Evolutionary conservation across 2,329 filamentous ascomycete genomes (phyloP).

Genomic region (Ophiostoma himal-ulmi): DNA sequence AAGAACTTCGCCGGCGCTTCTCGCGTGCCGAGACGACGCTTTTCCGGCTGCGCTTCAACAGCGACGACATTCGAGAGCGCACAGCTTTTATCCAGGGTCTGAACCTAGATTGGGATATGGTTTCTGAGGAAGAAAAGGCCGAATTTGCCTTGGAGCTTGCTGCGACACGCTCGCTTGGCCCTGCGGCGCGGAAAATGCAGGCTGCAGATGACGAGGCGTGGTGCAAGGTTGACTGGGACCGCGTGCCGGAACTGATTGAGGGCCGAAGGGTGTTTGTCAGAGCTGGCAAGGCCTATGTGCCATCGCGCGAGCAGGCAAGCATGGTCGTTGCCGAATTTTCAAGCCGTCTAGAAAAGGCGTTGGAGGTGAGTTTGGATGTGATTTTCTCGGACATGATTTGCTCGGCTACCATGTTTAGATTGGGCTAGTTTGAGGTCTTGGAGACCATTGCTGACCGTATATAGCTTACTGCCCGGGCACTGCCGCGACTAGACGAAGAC

Average conservation of each 20-base stretch:
- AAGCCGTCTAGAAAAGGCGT: slow-evolving; percentile 66
- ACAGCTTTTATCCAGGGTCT: slow-evolving; percentile 69
- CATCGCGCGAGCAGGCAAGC: slow-evolving; percentile 75
- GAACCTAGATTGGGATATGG: slow-evolving; percentile 77
- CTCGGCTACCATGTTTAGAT: background rate
- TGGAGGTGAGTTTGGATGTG: slow-evolving; percentile 57
- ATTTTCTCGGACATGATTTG: background rate
- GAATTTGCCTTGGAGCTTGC: slow-evolving; percentile 57
- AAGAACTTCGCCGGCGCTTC: slow-evolving; percentile 83
- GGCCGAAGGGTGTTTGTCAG: slow-evolving; percentile 67
- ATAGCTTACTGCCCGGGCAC: slow-evolving; percentile 78
- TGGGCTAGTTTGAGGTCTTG: background rate
- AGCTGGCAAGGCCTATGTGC: slow-evolving; percentile 84
- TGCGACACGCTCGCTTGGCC: slow-evolving; percentile 41
- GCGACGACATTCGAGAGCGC: slow-evolving; percentile 69
- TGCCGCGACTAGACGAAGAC: slow-evolving; percentile 92
- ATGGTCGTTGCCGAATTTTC: slow-evolving; percentile 88
- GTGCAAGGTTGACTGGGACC: slow-evolving; percentile 96
- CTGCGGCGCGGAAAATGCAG: slow-evolving; percentile 34
- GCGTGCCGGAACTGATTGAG: slow-evolving; percentile 86
- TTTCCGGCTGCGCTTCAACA: slow-evolving; percentile 73
- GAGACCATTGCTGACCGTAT: slow-evolving; percentile 6
- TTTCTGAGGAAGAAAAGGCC: slow-evolving; percentile 71
- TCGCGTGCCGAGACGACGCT: slow-evolving; percentile 81
- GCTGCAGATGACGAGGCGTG: slow-evolving; percentile 71